These are phyloP conservation scores for Massarina eburnea DNA, from an alignment of 2,329 filamentous ascomycete genomes.

Conservation along the genomic window DNA sequence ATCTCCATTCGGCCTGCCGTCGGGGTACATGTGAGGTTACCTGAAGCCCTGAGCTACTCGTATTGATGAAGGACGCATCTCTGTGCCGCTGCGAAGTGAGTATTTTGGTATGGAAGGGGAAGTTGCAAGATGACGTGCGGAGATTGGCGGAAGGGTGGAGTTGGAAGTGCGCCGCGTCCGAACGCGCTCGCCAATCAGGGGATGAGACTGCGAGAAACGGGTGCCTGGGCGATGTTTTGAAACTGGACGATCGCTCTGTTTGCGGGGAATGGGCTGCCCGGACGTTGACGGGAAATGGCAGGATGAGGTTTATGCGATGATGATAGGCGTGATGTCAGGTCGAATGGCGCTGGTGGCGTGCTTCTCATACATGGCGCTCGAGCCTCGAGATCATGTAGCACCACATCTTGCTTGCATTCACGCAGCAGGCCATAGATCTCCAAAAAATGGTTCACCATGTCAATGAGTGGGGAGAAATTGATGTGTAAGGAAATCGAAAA, in stretches of 20 bases:
- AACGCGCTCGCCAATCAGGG: background rate
- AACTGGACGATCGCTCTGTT: background rate
- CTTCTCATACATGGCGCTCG: too few relatives aligned
- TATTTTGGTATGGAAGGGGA: background rate
- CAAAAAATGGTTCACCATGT: too few relatives aligned
- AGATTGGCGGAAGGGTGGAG: background rate
- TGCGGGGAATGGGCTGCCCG: too few relatives aligned
- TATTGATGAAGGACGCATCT: background rate
- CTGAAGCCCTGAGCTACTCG: background rate
- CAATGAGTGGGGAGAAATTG: too few relatives aligned
- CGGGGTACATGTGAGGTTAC: background rate
- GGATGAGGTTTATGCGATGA: too few relatives aligned
- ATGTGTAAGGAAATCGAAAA: too few relatives aligned
- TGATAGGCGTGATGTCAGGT: too few relatives aligned
- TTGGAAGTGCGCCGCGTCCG: background rate
- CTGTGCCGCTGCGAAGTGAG: background rate
- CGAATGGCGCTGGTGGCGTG: too few relatives aligned
- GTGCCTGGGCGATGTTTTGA: background rate
- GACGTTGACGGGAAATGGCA: background rate
- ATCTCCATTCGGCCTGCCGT: background rate
- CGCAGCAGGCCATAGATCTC: too few relatives aligned
- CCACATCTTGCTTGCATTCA: too few relatives aligned
- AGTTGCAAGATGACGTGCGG: background rate
- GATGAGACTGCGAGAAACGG: background rate
- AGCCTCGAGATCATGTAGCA: too few relatives aligned